Percentiles rank a stretch among this genome's conserved stretches.
phyloP scores from a whole-genome alignment of 345 rosid species.

The Arabidopsis thaliana region DNA sequence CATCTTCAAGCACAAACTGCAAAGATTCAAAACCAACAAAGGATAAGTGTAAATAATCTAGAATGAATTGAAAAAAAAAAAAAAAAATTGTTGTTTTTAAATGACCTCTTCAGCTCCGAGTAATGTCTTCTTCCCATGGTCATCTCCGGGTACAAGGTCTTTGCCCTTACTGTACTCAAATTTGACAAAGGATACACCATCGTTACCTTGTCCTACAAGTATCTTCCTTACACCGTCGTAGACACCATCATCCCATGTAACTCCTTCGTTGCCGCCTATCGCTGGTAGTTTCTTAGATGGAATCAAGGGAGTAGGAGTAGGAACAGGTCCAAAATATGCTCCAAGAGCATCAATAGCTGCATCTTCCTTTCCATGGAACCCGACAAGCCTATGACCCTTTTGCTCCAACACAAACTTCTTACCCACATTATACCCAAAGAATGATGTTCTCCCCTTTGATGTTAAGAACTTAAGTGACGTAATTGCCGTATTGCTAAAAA shows the following conservation, averaged over 20 bases:
- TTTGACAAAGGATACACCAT: conserved; percentile 35
- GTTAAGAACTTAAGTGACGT: conserved; percentile 39
- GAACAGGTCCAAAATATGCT: conserved; percentile 32
- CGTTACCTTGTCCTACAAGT: conserved; percentile 27
- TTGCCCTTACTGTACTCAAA: conserved; percentile 33
- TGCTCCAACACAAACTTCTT: conserved; percentile 32
- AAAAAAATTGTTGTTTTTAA: background rate
- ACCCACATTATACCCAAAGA: conserved; percentile 25
- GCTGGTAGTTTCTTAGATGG: conserved; percentile 24
- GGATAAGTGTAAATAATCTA: background rate
- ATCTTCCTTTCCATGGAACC: conserved; percentile 35
- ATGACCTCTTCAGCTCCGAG: conserved; percentile 29
- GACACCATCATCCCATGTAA: conserved; percentile 43
- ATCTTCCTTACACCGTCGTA: conserved; percentile 35
- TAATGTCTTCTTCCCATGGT: conserved; percentile 39
- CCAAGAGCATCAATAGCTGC: conserved; percentile 37
- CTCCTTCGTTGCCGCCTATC: conserved; percentile 38
- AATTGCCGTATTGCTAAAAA: conserved; percentile 7
- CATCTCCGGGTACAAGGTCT: conserved; percentile 27
- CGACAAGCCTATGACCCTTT: conserved; percentile 24
- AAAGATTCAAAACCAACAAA: background rate
- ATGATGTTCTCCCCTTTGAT: conserved; percentile 28
- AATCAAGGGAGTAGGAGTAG: background rate
- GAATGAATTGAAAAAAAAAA: background rate
- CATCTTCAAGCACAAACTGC: conserved; percentile 42